A percentile compares a stretch with the other conserved stretches of the same genome.
These are phyloP conservation scores for Yarrowia phangngaensis DNA, from an alignment of 805 yeast genomes.

Conservation along the genomic window DNA sequence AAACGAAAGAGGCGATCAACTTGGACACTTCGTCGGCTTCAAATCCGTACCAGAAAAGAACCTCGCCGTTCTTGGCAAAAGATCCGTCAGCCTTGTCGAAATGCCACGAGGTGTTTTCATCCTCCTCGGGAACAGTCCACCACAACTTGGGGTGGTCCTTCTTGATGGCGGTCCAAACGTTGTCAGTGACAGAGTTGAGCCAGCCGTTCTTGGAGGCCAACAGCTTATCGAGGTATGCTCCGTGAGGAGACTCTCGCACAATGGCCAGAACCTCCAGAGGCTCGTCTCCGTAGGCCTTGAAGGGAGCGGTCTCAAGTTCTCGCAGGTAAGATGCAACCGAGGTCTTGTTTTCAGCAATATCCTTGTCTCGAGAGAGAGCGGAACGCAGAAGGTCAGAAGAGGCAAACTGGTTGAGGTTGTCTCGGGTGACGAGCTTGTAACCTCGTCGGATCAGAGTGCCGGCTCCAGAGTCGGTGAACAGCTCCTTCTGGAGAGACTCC, in stretches of 20 bases:
- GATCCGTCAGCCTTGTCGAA: conserved; percentile 94
- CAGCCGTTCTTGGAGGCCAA: conserved; percentile 86
- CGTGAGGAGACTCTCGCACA: conserved; percentile 50
- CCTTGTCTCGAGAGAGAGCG: conserved; percentile 74
- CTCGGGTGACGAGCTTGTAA: conserved; percentile 67
- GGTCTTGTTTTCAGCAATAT: conserved; percentile 61
- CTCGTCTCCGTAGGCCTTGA: conserved; percentile 89
- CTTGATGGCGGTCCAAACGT: conserved; percentile 76
- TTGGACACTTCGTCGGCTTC: conserved; percentile 59
- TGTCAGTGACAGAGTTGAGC: conserved; percentile 96
- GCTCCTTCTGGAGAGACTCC: conserved; percentile 90
- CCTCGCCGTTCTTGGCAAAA: conserved; percentile 79
- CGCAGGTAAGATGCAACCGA: conserved; percentile 81
- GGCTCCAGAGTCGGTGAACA: conserved; percentile 98
- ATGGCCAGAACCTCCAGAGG: conserved; percentile 92
- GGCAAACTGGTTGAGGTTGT: conserved; percentile 61
- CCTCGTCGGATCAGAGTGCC: conserved; percentile 98
- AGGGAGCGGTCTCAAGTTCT: conserved; percentile 55
- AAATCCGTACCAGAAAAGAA: conserved; percentile 93
- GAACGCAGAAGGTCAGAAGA: conserved; percentile 61
- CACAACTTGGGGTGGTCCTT: conserved; percentile 69
- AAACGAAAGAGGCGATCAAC: conserved; percentile 54
- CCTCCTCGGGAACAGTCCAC: conserved; percentile 90
- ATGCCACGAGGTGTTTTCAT: conserved; percentile 86
- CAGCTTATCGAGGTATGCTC: conserved; percentile 71